Conservation (phyloP, 1,139 yeast species). For the Blastobotrys aristatus region DNA sequence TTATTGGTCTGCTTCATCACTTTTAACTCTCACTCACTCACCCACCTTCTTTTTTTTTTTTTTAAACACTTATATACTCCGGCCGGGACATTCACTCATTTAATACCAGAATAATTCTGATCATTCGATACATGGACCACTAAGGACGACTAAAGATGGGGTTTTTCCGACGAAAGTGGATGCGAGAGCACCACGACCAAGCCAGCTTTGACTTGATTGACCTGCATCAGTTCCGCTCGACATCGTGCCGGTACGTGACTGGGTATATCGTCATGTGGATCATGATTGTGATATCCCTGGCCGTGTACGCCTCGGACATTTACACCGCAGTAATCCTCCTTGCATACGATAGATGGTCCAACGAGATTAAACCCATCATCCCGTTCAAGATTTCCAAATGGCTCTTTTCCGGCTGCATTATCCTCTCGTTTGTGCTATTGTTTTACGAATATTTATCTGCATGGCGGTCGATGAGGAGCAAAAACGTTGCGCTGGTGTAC, state of each 20-base stretch:
- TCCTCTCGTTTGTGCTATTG: conserved; percentile 60
- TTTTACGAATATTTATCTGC: conserved; percentile 60
- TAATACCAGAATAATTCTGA: neutral
- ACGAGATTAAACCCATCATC: conserved; percentile 49
- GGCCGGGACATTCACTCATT: neutral
- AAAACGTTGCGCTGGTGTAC: conserved; percentile 66
- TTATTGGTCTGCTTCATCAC: too few species aligned
- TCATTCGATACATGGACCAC: neutral
- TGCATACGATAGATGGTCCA: conserved; percentile 73
- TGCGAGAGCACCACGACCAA: conserved; percentile 26
- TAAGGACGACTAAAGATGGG: conserved; percentile 14
- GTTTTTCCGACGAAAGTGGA: conserved; percentile 26
- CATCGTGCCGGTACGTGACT: conserved; percentile 47
- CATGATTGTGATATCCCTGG: conserved; percentile 48
- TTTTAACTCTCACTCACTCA: neutral
- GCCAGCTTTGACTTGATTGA: conserved; percentile 33
- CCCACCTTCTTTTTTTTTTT: neutral
- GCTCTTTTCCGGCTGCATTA: conserved; percentile 80
- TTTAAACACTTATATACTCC: too few species aligned
- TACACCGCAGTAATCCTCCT: conserved; percentile 74
- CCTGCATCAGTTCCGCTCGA: conserved; percentile 48
- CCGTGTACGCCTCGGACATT: conserved; percentile 65
- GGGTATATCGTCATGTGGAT: conserved; percentile 52
- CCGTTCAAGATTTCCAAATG: conserved; percentile 66
- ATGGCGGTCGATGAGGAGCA: conserved; percentile 50